Base-by-base conservation (phyloP, 2,329 filamentous ascomycete species). In the Cadophora malorum region DNA sequence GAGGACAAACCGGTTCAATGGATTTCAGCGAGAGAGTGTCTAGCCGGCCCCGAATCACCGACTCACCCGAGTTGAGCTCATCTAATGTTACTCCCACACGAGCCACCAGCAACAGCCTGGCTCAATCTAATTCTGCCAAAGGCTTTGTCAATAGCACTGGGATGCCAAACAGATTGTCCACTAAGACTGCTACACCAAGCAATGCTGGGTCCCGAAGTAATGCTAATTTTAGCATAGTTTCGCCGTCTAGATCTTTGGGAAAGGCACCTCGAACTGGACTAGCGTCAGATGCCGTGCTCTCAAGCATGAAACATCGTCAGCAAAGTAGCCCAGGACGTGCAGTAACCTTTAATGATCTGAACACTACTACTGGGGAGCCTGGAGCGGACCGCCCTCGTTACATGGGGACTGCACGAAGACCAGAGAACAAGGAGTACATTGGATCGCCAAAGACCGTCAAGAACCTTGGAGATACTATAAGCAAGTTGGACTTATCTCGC, bases 21-120 rank as follows among this genome's bases (percentile, higher is more conserved):
- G 33, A 58, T 7, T 58, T 58, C 33, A 58, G 55, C 55, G 55
- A 58, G 21, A 38, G 55, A 41, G 9, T 21, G 31, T 33, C 31
- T n/a, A 58, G 55, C n/a, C 55, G 55, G 1, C 55, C 33, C 35
- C 53, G 53, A 38, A 14, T 35, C 19, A 53, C 10, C 10, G 50
- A 31, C 19, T 23, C 19, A 12, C 41, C 41, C 19, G 55, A 41
- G 10, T 10, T 19, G 19, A 58, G 8, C 31, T 38, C n/a, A 33
- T 41, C n/a, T 4, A n/a, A 41, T 25, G 35, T 23, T 14, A 25
- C 33, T 12, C 19, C 33, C 4, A 38, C 55, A 21, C 19, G 10
- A 38, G n/a, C 55, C 21, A 3, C n/a, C 21, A 33, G 33, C 31
- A n/a, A 41, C 21, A 38, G 19, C 21, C n/a, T 19, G 9, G n/a